These are phyloP conservation scores for Scutellaria galericulata DNA, from an alignment of 257 asterid species.

Conservation along the genomic window DNA sequence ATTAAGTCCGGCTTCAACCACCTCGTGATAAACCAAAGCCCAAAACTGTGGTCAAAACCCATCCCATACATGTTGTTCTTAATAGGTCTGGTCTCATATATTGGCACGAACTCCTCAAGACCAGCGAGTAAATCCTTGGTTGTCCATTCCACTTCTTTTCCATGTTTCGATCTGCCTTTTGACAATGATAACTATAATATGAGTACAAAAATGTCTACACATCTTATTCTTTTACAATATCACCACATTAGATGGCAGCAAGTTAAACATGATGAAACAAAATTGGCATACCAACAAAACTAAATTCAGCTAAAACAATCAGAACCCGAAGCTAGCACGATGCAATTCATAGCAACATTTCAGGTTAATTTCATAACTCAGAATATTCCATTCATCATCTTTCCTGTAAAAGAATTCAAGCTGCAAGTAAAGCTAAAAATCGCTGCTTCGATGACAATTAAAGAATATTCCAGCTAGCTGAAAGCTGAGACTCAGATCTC, in stretches of 20 bases:
- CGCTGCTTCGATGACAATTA: conserved; percentile 23
- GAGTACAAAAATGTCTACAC: conserved; percentile 37
- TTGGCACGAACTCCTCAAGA: conserved; percentile 89
- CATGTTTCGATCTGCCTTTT: conserved; percentile 99
- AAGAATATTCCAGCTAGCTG: conserved; percentile 27
- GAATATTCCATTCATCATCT: conserved; percentile 6
- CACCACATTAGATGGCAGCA: conserved; percentile 1
- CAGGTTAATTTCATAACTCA: conserved; percentile 10
- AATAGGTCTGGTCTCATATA: conserved; percentile 88
- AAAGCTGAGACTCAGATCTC: conserved; percentile 33
- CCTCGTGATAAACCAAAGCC: conserved; percentile 90
- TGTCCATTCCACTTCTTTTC: conserved; percentile 91
- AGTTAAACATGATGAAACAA: conserved; percentile 14
- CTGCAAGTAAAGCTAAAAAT: conserved; percentile 4
- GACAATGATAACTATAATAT: conserved; percentile 73
- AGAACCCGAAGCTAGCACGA: not conserved
- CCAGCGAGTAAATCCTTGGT: conserved; percentile 79
- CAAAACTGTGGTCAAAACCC: conserved; percentile 99
- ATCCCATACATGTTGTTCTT: conserved; percentile 92
- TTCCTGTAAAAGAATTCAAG: conserved; percentile 18
- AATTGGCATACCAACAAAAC: conserved; percentile 15
- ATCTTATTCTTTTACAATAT: conserved; percentile 19
- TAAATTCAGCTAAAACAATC: conserved; percentile 12
- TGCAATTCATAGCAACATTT: not conserved
- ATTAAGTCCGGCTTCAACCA: conserved; percentile 91